Percentiles rank a stretch among this genome's conserved stretches.
Conservation (phyloP, 495 filamentous ascomycete genomes). For the Melanomma pulvis-pyrius region DNA sequence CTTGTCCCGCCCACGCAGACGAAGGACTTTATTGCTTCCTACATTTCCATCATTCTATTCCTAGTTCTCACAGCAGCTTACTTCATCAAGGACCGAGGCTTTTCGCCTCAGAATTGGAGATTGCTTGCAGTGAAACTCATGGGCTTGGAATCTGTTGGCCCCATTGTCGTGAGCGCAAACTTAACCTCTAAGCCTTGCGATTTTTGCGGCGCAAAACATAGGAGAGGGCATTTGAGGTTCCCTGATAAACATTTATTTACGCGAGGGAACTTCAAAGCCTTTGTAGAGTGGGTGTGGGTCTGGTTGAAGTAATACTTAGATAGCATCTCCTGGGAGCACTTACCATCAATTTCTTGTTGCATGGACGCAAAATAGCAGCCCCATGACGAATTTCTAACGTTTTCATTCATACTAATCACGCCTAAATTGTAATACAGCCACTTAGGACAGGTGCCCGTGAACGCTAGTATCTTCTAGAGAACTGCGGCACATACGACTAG, state of each 20-base stretch:
- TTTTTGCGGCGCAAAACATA: conserved; percentile 9
- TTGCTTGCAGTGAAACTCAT: conserved; percentile 2
- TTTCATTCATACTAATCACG: too few relatives aligned
- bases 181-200: not conserved
- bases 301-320: conserved; percentile 8
- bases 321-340: too few relatives aligned
- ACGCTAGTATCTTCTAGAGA: too few relatives aligned
- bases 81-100: conserved; percentile 35
- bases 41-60: conserved; percentile 47
- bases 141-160: conserved; percentile 4
- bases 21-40: conserved; percentile 50
- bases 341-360: too few relatives aligned
- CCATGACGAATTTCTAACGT: too few relatives aligned
- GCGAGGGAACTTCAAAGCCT: conserved; percentile 5
- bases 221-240: conserved; percentile 16
- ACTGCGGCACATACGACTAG: too few relatives aligned
- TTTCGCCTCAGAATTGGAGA: conserved; percentile 32
- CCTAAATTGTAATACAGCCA: too few relatives aligned
- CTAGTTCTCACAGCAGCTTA: conserved; percentile 31
- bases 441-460: too few relatives aligned
- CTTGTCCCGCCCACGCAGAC: conserved; percentile 47
- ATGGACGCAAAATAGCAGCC: too few relatives aligned
- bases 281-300: conserved; percentile 22
- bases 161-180: conserved; percentile 5
- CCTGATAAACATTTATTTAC: conserved; percentile 15